Evolutionary conservation across 257 asterid genomes (phyloP).

Genomic region (Rhazya stricta): DNA sequence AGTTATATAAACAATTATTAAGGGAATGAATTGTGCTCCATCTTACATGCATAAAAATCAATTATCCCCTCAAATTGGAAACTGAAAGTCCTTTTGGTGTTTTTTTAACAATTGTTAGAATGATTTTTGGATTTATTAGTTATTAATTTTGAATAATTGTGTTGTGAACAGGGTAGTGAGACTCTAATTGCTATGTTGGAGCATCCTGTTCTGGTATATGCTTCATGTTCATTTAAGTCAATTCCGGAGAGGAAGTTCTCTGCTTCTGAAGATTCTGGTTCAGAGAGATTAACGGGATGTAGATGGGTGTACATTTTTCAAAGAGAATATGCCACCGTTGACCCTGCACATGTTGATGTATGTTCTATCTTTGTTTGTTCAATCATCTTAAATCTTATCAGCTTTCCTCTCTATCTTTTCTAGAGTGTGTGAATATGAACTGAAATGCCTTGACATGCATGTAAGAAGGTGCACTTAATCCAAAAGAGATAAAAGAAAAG

Average conservation of each 20-base stretch:
- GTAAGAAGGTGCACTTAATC: neutral
- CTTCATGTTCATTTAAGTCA: conserved; percentile 51
- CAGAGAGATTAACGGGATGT: conserved; percentile 25
- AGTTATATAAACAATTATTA: neutral
- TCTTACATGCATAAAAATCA: neutral
- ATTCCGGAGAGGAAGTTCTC: conserved; percentile 55
- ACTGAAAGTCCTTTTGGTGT: neutral
- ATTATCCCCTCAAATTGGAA: neutral
- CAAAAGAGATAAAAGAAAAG: neutral
- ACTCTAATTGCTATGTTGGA: conserved; percentile 58
- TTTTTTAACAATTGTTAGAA: neutral
- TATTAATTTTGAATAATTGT: conserved; percentile 5
- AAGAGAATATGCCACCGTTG: conserved; percentile 87
- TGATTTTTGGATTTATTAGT: neutral
- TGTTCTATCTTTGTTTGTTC: conserved; percentile 23
- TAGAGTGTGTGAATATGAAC: neutral
- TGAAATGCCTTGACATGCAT: neutral
- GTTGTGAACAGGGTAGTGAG: conserved; percentile 45
- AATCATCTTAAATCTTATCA: neutral
- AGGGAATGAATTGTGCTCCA: neutral
- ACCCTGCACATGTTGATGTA: conserved; percentile 76
- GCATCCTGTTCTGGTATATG: conserved; percentile 62
- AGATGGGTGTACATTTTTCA: conserved; percentile 79
- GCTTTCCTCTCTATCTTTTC: neutral
- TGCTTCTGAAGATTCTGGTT: conserved; percentile 30